Evolutionary conservation across 495 filamentous ascomycete species (phyloP), one percentile per base, ranked within the genome.

Genomic region (Penicillium cosmopolitanum): DNA sequence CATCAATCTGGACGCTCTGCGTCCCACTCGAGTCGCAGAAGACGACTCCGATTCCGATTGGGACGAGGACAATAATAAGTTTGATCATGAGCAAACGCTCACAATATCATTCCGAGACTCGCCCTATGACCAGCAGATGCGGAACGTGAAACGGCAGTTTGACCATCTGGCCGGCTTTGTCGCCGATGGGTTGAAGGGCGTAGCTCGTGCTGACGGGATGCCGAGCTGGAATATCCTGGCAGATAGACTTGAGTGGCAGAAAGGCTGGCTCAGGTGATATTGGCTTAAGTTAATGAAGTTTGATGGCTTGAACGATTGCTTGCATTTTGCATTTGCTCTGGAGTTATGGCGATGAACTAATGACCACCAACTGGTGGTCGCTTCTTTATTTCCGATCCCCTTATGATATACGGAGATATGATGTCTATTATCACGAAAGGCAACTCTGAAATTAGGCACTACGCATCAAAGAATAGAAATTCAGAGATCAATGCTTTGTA

Each of bases 191-290:
- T 58, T 85, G 50, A 73, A 77, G 42, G 70, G 74, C 12, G 61
- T 84, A 7, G 73, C 79, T 56, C 75, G 82, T 16, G 74, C 68
- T 23, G 73, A 78, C 43, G 80, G 73, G 16, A 71, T 77, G n/a
- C 61, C 70, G 10, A 73, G 69, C 48, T 83, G 84, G 77, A 78
- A 83, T 34, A 76, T 80, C 52, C 69, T 86, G 44, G 82, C 82
- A 7, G 80, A 81, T 34, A 73, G 70, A 48, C 46, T 75, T 21
- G 72, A 74, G 31, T 75, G 72, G 72, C 63, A 62, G 21, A 70
- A 62, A 15, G 53, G 43, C 21, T 65, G 52, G 52, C 40, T 50
- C 11, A 57, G 33, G 25, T 50, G 2, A 19, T 35, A 34, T 16
- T 11, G 5, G 4, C 28, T 31, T 31, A 3, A 35, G 8, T 48